Conservation (phyloP, 352 stramenopile genomes). For the Globisporangium canariense region DNA sequence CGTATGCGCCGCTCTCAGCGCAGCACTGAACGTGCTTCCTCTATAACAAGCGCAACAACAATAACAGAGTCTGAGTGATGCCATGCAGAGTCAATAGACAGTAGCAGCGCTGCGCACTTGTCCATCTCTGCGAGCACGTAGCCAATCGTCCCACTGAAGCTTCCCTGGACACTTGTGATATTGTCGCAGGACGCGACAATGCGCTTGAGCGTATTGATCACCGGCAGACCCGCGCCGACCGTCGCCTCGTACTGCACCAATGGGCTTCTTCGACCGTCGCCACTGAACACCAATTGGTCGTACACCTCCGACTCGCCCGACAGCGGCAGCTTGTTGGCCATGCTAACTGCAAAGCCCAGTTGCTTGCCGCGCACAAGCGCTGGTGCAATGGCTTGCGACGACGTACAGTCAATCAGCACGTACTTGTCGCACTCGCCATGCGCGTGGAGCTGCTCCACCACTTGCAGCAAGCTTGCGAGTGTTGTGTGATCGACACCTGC, state of each 20-base stretch:
- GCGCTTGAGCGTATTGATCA: slow-evolving; percentile 43
- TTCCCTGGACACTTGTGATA: slow-evolving; percentile 44
- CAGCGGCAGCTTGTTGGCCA: slow-evolving; percentile 60
- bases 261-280: slow-evolving; percentile 8
- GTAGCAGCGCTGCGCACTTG: slow-evolving; percentile 9
- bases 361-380: slow-evolving; percentile 19
- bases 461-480: slow-evolving; percentile 4
- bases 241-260: slow-evolving; percentile 54
- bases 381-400: slow-evolving; percentile 15
- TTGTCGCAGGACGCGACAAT: slow-evolving; percentile 47
- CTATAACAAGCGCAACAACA: slow-evolving; percentile 11
- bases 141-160: slow-evolving; percentile 62
- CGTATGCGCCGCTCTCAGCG: slow-evolving; percentile 39
- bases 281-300: slow-evolving; percentile 23
- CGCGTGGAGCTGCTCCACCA: slow-evolving; percentile 14
- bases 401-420: slow-evolving; percentile 32
- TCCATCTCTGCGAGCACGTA: slow-evolving; percentile 46
- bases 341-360: slow-evolving; percentile 29
- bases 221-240: slow-evolving; percentile 58
- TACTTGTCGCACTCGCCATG: slow-evolving; percentile 13
- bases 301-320: slow-evolving; percentile 31
- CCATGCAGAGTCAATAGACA: not conserved
- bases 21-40: slow-evolving; percentile 42
- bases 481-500: not conserved
- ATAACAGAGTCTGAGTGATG: not conserved